These are phyloP conservation scores for Colletotrichum scovillei DNA, from an alignment of 2,329 filamentous ascomycete species.

Conservation along the genomic window DNA sequence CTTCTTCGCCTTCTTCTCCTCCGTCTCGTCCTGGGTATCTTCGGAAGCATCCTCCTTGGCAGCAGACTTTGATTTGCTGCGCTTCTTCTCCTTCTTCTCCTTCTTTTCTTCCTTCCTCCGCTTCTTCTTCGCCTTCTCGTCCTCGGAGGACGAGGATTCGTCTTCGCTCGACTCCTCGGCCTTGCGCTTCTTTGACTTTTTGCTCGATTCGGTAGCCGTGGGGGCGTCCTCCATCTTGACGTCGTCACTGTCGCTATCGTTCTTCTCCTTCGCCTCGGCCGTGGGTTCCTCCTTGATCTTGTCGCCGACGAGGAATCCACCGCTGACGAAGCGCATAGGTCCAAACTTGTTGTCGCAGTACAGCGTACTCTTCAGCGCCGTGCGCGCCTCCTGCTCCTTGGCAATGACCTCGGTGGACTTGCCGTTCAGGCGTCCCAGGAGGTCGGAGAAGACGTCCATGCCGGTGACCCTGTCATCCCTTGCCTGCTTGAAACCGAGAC, in stretches of 20 bases:
- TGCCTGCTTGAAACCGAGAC: conserved; percentile 84
- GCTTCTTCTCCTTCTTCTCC: conserved; percentile 55
- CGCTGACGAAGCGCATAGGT: conserved; percentile 85
- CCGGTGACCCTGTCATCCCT: conserved; percentile 85
- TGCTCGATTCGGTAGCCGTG: conserved; percentile 46
- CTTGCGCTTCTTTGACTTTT: conserved; percentile 63
- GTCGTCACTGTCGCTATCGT: conserved; percentile 39
- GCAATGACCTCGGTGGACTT: conserved; percentile 80
- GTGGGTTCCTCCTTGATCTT: conserved; percentile 61
- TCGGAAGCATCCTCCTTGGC: conserved; percentile 40
- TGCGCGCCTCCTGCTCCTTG: conserved; percentile 74
- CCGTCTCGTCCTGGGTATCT: conserved; percentile 40
- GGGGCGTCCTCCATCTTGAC: conserved; percentile 39
- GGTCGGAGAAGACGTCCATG: conserved; percentile 85
- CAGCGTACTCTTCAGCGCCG: conserved; percentile 77
- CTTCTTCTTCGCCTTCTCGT: conserved; percentile 50
- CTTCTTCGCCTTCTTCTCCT: conserved; percentile 41
- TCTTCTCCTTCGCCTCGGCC: conserved; percentile 41
- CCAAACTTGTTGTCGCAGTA: conserved; percentile 84
- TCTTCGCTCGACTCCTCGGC: conserved; percentile 48
- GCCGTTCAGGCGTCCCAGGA: conserved; percentile 90
- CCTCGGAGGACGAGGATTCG: conserved; percentile 44
- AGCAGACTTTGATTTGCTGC: conserved; percentile 48
- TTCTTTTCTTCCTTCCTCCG: conserved; percentile 50
- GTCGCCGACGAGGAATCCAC: conserved; percentile 76